Base-by-base conservation (phyloP, 441 rosid genomes). In the Monsonia emarginata region DNA sequence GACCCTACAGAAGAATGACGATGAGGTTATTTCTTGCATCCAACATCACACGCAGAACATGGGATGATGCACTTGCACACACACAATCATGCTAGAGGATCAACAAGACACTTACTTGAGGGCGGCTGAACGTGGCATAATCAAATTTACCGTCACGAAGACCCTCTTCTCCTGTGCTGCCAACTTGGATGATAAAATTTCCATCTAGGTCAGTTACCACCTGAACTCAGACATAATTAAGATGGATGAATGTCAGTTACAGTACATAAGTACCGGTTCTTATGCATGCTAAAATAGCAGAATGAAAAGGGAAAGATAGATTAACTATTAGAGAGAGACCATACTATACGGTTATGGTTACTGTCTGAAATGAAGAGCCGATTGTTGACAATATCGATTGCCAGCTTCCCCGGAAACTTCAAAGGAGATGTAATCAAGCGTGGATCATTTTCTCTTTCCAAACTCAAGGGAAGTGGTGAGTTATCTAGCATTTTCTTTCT, bases 401-500 rank as follows among this genome's bases (percentile, higher is more conserved):
- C 95, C 83, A 93, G 75, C 83, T 93, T 93, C 67, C 98, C 95
- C 0, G 97, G 98, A 79, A 87, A 93, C 80, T 93, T 93, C 81
- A 93, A 68, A 57, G 95, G 98, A 69, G 97, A 90, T 18, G 84
- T 79, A 30, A 79, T 70, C 59, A 88, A 80, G 73, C 93, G 93
- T 21, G 90, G 87, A 78, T 90, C 97, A 0, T 81, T 90, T 69
- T 88, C 86, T 80, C 85, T 90, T 83, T 90, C 97, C 80, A 90
- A 82, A 58, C 76, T 83, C 80, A 79, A 57, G 48, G 97, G 93
- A 74, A 93, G 78, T 0, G 93, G 88, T 64, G 78, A 66, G 72
- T 74, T 77, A 70, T 88, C 85, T 42, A 93, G 83, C 61, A 84
- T 68, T 67, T 86, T 88, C 87, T 84, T 93, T 69, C 76, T 76